phyloP scores from a whole-genome alignment of 2,329 filamentous ascomycete species.

The Microsporum canis region DNA sequence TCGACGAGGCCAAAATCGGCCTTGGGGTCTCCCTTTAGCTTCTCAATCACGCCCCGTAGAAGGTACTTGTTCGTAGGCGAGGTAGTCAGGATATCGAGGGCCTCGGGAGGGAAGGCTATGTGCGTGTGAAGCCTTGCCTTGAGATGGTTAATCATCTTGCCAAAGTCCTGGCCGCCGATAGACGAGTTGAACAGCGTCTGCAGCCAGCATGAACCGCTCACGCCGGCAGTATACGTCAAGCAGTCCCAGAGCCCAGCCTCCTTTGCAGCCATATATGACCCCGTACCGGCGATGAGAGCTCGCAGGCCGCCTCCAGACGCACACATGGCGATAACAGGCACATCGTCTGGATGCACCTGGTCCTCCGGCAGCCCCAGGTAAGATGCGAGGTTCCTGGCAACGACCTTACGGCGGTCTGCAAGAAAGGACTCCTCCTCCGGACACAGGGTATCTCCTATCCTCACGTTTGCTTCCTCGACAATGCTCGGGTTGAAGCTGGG shows the following conservation, averaged over 20 bases:
- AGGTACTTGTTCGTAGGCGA: conserved; percentile 90
- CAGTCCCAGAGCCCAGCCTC: conserved; percentile 89
- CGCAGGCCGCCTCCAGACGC: conserved; percentile 85
- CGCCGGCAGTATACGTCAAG: conserved; percentile 85
- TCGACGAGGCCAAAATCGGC: conserved; percentile 87
- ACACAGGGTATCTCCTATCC: conserved; percentile 71
- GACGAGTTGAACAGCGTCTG: conserved; percentile 80
- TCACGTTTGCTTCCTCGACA: conserved; percentile 64
- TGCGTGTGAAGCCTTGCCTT: conserved; percentile 77
- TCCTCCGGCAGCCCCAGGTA: conserved; percentile 69
- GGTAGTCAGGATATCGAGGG: conserved; percentile 67
- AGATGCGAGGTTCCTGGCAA: conserved; percentile 61
- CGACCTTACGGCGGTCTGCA: conserved; percentile 54
- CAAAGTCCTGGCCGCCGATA: conserved; percentile 56
- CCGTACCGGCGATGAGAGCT: conserved; percentile 79
- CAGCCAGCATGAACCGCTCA: conserved; percentile 93
- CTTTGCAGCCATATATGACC: conserved; percentile 71
- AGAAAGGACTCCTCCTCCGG: conserved; percentile 70
- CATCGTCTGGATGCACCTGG: conserved; percentile 83
- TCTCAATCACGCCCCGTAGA: conserved; percentile 79
- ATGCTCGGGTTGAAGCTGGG: conserved; percentile 79
- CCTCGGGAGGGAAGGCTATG: conserved; percentile 82
- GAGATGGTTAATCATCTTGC: conserved; percentile 66
- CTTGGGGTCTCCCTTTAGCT: conserved; percentile 67
- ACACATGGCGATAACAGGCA: conserved; percentile 86